Conservation (phyloP, 1,284 basidiomycete species). For the Ustilago bromivora region DNA sequence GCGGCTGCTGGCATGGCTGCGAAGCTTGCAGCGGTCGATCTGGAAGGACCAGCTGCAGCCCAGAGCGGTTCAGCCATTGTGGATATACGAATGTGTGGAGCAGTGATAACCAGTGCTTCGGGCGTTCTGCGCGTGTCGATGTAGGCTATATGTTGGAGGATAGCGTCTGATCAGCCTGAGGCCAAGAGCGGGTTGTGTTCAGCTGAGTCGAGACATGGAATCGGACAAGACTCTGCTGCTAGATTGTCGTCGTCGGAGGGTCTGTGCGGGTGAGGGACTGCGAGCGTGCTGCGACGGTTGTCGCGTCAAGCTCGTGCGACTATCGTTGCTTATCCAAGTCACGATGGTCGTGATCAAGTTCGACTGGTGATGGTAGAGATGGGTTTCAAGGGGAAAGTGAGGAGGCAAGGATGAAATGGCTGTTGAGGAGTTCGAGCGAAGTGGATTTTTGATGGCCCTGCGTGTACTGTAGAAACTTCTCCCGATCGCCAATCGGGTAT, state of each 20-base stretch:
- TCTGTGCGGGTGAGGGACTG: background rate
- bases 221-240: background rate
- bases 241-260: background rate
- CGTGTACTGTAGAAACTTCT: constrained; percentile 2
- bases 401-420: background rate
- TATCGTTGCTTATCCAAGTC: background rate
- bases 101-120: background rate
- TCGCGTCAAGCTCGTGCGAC: background rate
- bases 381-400: background rate
- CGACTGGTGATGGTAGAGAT: background rate
- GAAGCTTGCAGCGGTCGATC: constrained; percentile 32
- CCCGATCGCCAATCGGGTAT: constrained; percentile 27
- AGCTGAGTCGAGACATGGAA: background rate
- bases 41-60: constrained; percentile 36
- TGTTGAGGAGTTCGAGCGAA: background rate
- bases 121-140: background rate
- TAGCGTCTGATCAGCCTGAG: background rate
- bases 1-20: constrained; percentile 14
- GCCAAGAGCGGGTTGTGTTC: background rate
- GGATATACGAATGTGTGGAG: background rate
- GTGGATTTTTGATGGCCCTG: constrained; percentile 7
- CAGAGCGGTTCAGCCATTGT: constrained; percentile 30
- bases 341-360: background rate
- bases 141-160: background rate
- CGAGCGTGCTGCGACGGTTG: background rate